These are phyloP conservation scores for Ophiostoma sp. DNA, from an alignment of 2,329 filamentous ascomycete genomes.

Conservation along the genomic window DNA sequence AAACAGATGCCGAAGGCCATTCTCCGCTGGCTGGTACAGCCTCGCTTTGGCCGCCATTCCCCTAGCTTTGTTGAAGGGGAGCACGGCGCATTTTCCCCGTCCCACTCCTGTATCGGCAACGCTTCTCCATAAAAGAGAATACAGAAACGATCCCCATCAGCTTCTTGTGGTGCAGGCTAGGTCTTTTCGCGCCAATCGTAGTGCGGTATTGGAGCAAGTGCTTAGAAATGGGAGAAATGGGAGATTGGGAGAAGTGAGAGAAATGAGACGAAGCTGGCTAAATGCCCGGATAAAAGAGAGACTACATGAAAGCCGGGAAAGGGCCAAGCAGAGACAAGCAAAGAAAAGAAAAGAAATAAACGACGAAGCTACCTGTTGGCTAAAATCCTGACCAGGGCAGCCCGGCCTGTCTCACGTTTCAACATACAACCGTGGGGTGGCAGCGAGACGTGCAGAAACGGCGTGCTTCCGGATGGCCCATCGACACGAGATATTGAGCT, in stretches of 20 bases:
- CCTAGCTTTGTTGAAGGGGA: background rate
- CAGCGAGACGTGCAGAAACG: background rate
- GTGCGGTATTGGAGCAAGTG: slow-evolving; percentile 15
- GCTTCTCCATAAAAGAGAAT: slow-evolving; percentile 1
- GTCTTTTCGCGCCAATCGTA: slow-evolving; percentile 17
- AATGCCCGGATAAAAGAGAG: slow-evolving; percentile 5
- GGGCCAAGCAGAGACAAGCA: background rate
- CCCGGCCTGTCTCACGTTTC: background rate
- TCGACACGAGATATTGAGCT: background rate
- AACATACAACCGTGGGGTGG: background rate
- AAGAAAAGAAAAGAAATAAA: background rate
- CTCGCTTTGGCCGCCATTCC: background rate
- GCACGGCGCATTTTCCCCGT: background rate
- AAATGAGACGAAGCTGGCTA: slow-evolving; percentile 12
- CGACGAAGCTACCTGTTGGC: too few species aligned
- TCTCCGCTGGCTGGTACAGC: slow-evolving; percentile 3
- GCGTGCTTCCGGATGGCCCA: background rate
- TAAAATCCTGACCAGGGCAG: too few species aligned
- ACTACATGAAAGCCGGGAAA: background rate
- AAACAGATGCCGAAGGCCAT: background rate
- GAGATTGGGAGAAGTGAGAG: background rate
- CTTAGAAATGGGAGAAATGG: slow-evolving; percentile 11
- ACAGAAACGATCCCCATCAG: background rate
- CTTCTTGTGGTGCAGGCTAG: background rate
- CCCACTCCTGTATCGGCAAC: slow-evolving; percentile 4